Conservation (phyloP, 345 rosid species). For the Raphanus raphanistrum region DNA sequence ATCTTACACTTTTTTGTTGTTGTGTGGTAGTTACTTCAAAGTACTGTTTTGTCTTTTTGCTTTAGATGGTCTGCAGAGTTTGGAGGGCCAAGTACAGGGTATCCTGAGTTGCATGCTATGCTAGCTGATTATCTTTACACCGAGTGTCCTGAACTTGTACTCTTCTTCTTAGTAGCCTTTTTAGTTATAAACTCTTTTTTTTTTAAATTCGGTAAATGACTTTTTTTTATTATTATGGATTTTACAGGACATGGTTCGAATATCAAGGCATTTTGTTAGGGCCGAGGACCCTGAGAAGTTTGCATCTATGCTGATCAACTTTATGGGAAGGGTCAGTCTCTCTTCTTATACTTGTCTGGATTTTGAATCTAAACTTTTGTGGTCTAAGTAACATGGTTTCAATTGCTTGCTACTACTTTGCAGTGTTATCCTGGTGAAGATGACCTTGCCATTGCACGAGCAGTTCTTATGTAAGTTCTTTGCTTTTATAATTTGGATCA, state of each 20-base stretch:
- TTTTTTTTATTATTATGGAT: slow-evolving; percentile 2
- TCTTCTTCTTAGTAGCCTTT: slow-evolving; percentile 2
- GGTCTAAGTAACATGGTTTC: neutral
- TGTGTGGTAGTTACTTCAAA: neutral
- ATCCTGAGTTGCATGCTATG: slow-evolving; percentile 79
- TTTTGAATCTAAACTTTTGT: neutral
- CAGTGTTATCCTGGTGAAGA: slow-evolving; percentile 99
- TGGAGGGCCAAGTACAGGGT: slow-evolving; percentile 67
- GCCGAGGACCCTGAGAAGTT: slow-evolving; percentile 71
- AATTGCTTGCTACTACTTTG: slow-evolving; percentile 21
- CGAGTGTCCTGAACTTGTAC: slow-evolving; percentile 88
- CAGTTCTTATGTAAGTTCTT: slow-evolving; percentile 63
- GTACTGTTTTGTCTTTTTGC: slow-evolving; percentile 16
- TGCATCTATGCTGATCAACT: slow-evolving; percentile 71
- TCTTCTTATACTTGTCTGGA: neutral
- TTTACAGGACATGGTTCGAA: slow-evolving; percentile 81
- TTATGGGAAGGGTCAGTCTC: slow-evolving; percentile 81
- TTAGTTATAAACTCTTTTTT: neutral
- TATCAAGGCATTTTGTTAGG: slow-evolving; percentile 83
- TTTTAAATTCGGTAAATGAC: neutral
- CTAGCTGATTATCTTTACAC: slow-evolving; percentile 85
- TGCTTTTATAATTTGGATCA: slow-evolving; percentile 2
- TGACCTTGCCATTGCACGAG: slow-evolving; percentile 87
- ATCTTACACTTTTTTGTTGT: neutral
- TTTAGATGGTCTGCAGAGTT: slow-evolving; percentile 90